Conservation (phyloP, 176 grass and related monocot genomes). For the Raddia guianensis region DNA sequence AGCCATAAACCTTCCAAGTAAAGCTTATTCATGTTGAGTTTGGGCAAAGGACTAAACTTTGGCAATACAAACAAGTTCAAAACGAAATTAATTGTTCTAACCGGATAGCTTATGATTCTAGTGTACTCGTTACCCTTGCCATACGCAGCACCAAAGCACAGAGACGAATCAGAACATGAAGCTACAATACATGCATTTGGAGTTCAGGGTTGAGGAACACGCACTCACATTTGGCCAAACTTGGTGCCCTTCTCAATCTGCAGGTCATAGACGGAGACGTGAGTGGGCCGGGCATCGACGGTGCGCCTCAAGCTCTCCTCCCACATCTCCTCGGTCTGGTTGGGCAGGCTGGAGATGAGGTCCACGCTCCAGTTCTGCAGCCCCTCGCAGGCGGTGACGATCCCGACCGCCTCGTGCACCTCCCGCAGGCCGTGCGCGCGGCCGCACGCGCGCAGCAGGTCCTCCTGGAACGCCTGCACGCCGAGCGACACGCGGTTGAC, state of each 20-base stretch:
- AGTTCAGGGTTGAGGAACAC: no score
- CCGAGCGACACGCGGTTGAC: slow-evolving; percentile 88
- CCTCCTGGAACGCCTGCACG: slow-evolving; percentile 85
- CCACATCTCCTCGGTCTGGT: slow-evolving; percentile 87
- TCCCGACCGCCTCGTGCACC: slow-evolving; percentile 71
- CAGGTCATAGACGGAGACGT: slow-evolving; percentile 81
- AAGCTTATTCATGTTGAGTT: neutral
- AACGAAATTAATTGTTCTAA: neutral
- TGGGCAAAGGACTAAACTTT: neutral
- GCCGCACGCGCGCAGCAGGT: slow-evolving; percentile 69
- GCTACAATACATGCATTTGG: neutral
- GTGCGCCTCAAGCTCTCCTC: slow-evolving; percentile 75
- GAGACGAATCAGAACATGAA: neutral
- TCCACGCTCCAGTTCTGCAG: slow-evolving; percentile 96
- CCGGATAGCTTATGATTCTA: neutral
- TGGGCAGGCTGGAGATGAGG: slow-evolving; percentile 79
- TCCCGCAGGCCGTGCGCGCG: slow-evolving; percentile 74
- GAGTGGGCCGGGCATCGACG: slow-evolving; percentile 60
- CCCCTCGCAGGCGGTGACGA: slow-evolving; percentile 52
- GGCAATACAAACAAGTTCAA: neutral
- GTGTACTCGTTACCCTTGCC: neutral
- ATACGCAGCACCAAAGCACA: neutral
- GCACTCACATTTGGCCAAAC: slow-evolving; percentile 75
- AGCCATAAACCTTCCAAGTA: neutral
- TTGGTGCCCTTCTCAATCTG: slow-evolving; percentile 92